Evolutionary conservation across 208 protist species (phyloP).

Genomic region (Jaenimonas drosophilae): DNA sequence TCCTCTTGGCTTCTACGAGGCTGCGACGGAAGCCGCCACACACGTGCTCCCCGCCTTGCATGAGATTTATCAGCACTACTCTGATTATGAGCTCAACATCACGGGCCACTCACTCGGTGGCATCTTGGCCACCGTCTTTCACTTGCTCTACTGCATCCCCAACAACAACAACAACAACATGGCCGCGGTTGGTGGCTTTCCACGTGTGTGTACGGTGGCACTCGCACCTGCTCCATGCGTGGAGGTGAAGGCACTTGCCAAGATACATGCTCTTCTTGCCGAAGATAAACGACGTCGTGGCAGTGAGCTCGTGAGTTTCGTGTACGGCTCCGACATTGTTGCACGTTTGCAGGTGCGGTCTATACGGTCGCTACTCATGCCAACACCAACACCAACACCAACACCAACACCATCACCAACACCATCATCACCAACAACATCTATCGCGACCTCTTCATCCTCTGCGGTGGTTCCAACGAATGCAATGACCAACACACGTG

Average conservation of each 20-base stretch:
- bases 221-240: conserved; percentile 52
- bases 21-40: conserved; percentile 21
- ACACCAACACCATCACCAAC: too few relatives aligned
- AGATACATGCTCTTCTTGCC: conserved; percentile 10
- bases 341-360: conserved; percentile 47
- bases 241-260: conserved; percentile 18
- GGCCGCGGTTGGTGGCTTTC: conserved; percentile 10
- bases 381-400: not conserved
- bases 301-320: conserved; percentile 37
- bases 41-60: conserved; percentile 26
- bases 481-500: too few relatives aligned
- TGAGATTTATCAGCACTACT: conserved; percentile 30
- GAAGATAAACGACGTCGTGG: conserved; percentile 8
- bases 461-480: too few relatives aligned
- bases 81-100: conserved; percentile 48
- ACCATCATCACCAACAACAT: too few relatives aligned
- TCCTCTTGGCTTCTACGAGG: conserved; percentile 54
- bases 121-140: conserved; percentile 61
- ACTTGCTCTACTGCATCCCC: conserved; percentile 48
- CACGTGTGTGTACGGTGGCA: conserved; percentile 24
- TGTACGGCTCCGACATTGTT: conserved; percentile 48
- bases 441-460: too few relatives aligned
- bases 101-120: conserved; percentile 81
- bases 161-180: conserved; percentile 5
- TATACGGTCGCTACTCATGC: conserved; percentile 7